Percentiles rank a stretch among this genome's conserved stretches.
Evolutionary conservation across 2,329 filamentous ascomycete genomes (phyloP).

Genomic region (Paecilomyces fulvus): DNA sequence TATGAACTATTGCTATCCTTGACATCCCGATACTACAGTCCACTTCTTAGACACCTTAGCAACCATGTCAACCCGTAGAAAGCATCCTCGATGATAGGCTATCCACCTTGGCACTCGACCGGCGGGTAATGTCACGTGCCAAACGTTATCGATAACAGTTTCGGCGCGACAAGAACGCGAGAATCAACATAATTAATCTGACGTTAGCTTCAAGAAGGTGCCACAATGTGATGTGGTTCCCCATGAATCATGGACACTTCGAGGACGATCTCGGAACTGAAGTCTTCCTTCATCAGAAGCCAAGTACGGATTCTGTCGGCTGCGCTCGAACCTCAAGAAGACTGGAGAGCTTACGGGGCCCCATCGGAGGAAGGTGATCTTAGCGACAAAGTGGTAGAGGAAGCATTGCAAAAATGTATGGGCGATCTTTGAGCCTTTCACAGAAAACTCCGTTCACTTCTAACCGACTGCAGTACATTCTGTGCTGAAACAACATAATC

Average conservation of each 20-base stretch:
- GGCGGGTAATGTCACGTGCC: constrained; percentile 1
- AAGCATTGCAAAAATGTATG: constrained; percentile 44
- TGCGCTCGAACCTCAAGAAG: constrained; percentile 38
- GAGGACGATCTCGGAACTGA: constrained; percentile 42
- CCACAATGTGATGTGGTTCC: constrained; percentile 3
- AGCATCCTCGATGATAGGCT: neutral
- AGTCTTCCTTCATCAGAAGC: constrained; percentile 42
- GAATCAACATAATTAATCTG: neutral
- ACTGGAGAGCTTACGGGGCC: constrained; percentile 36
- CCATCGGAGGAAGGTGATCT: constrained; percentile 38
- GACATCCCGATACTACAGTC: neutral
- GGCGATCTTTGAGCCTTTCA: neutral
- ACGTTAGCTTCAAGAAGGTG: neutral
- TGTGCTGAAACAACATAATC: constrained; percentile 44
- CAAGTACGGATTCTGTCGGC: constrained; percentile 46
- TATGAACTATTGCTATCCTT: neutral
- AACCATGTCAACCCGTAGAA: neutral
- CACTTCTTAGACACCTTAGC: neutral
- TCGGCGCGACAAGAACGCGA: neutral
- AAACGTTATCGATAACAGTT: constrained; percentile 6
- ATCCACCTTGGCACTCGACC: neutral
- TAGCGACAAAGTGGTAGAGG: constrained; percentile 41
- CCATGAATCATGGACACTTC: constrained; percentile 28
- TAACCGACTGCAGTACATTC: constrained; percentile 39
- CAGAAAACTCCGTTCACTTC: constrained; percentile 2